Evolutionary conservation across 495 filamentous ascomycete genomes (phyloP).

Genomic region (Penicillium argentinense): DNA sequence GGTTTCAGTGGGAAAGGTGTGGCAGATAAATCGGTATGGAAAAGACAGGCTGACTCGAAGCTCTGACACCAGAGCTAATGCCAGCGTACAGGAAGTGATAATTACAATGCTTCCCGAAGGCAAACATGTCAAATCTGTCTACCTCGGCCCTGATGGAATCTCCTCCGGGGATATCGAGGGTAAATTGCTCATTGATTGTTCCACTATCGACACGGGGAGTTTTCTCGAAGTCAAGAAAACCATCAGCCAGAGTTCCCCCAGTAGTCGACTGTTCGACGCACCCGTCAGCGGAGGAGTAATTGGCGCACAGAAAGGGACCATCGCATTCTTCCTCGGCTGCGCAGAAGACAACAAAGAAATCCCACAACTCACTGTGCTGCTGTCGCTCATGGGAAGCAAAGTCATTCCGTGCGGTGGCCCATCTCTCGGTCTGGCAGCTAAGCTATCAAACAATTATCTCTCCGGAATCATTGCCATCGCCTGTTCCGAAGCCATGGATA

Average conservation of each 20-base stretch:
- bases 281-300: conserved; percentile 48
- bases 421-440: conserved; percentile 52
- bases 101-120: conserved; percentile 70
- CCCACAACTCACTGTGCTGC: neutral
- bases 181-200: conserved; percentile 43
- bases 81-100: conserved; percentile 52
- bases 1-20: conserved; percentile 38
- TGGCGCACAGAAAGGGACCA: conserved; percentile 46
- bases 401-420: conserved; percentile 52
- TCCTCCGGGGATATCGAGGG: conserved; percentile 25
- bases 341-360: conserved; percentile 26
- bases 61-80: neutral
- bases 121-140: conserved; percentile 60
- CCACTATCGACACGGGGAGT: conserved; percentile 45
- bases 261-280: conserved; percentile 40
- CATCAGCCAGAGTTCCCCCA: conserved; percentile 18
- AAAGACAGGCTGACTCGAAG: neutral
- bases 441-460: conserved; percentile 57
- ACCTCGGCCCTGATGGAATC: conserved; percentile 38
- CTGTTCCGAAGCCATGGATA: conserved; percentile 52
- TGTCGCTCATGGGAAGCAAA: conserved; percentile 31
- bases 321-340: conserved; percentile 51
- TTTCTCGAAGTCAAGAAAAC: conserved; percentile 36
- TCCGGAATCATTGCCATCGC: conserved; percentile 54
- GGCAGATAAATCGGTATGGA: conserved; percentile 39